These are phyloP conservation scores for Colletotrichum tamarilloi DNA, from an alignment of 2,329 filamentous ascomycete species.

Conservation along the genomic window DNA sequence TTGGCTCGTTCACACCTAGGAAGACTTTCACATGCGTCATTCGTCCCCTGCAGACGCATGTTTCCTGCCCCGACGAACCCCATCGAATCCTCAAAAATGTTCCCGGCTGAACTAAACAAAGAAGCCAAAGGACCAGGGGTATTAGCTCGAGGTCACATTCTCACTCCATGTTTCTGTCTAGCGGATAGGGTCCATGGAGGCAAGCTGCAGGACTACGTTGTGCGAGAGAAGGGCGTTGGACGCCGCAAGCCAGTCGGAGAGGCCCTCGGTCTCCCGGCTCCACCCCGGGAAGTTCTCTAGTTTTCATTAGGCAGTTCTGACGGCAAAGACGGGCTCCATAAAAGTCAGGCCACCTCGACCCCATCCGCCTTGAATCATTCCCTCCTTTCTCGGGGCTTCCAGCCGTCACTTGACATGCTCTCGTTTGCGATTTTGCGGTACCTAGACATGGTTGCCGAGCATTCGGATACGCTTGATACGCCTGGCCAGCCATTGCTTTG, in stretches of 20 bases:
- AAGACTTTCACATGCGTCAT: slow-evolving; percentile 26
- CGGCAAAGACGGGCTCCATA: slow-evolving; percentile 19
- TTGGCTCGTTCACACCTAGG: neutral
- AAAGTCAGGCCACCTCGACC: slow-evolving; percentile 34
- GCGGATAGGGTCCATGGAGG: neutral
- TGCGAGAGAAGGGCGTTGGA: neutral
- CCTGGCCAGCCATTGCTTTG: neutral
- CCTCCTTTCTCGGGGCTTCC: slow-evolving; percentile 9
- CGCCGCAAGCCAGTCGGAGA: slow-evolving; percentile 9
- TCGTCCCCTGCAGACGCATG: slow-evolving; percentile 7
- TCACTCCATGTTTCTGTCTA: neutral
- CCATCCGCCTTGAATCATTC: slow-evolving; percentile 27
- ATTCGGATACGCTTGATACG: neutral
- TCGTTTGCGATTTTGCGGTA: neutral
- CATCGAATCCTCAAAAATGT: neutral
- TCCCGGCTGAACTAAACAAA: neutral
- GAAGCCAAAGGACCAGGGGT: neutral
- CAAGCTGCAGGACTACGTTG: neutral
- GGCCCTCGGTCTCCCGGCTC: slow-evolving; percentile 15
- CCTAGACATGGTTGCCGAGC: neutral
- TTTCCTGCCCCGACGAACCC: neutral
- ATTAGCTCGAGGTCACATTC: neutral
- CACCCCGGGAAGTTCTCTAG: slow-evolving; percentile 27
- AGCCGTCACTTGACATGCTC: neutral
- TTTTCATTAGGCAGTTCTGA: slow-evolving; percentile 17